Percentiles rank a stretch among this genome's conserved stretches.
phyloP scores from a whole-genome alignment of 768 basidiomycete genomes.

The Pleurotus djamor region DNA sequence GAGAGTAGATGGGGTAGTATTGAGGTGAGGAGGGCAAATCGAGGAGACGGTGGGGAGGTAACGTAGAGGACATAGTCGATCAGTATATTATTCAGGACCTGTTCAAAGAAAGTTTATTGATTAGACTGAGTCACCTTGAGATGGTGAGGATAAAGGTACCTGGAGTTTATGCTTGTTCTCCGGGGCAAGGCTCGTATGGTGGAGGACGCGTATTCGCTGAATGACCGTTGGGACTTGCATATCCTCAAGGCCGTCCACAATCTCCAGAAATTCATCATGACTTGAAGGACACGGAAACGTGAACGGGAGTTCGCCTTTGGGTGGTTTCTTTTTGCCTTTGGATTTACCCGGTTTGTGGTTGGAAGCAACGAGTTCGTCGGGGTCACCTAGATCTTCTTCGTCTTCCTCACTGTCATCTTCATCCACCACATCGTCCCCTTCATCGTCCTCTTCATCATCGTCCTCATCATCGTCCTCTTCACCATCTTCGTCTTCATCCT shows the following conservation, averaged over 20 bases:
- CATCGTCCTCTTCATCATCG: constrained; percentile 35
- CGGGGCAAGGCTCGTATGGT: constrained; percentile 89
- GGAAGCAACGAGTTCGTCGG: constrained; percentile 36
- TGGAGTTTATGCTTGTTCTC: constrained; percentile 93
- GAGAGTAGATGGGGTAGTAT: constrained; percentile 79
- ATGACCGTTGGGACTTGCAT: constrained; percentile 77
- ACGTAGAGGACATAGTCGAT: constrained; percentile 87
- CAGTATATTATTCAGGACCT: constrained; percentile 62
- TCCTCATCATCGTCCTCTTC: constrained; percentile 35
- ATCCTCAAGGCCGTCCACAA: constrained; percentile 69
- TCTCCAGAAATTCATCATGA: constrained; percentile 89
- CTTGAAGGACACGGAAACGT: constrained; percentile 87
- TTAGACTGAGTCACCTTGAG: not conserved
- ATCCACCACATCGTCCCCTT: constrained; percentile 30
- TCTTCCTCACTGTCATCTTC: constrained; percentile 25
- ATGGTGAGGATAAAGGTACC: constrained; percentile 34
- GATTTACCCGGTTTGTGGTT: constrained; percentile 24
- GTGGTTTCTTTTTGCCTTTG: constrained; percentile 24
- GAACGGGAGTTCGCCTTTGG: constrained; percentile 74
- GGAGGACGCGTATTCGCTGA: constrained; percentile 85
- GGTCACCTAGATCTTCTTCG: constrained; percentile 40
- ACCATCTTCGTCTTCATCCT: constrained; percentile 34
- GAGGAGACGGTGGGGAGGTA: constrained; percentile 60
- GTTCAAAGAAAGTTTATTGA: not conserved
- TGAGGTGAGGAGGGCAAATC: constrained; percentile 55